These are phyloP conservation scores for Nakazawaea sp. DNA, from an alignment of 805 yeast genomes.

Conservation along the genomic window DNA sequence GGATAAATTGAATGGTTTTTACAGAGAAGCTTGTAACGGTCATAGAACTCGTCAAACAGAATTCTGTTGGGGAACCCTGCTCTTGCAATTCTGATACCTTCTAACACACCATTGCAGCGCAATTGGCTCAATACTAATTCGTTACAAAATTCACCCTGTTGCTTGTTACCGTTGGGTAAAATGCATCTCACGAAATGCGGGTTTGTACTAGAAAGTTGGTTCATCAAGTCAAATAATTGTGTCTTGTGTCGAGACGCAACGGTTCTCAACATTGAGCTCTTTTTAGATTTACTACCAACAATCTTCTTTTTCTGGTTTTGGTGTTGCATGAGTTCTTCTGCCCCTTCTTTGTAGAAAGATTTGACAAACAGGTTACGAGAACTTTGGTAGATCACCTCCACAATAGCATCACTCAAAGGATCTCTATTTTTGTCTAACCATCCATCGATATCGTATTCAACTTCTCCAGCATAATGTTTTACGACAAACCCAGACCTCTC, in stretches of 20 bases:
- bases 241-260: conserved; percentile 87
- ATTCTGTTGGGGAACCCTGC: conserved; percentile 96
- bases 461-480: conserved; percentile 93
- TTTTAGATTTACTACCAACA: conserved; percentile 15
- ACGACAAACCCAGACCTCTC: conserved; percentile 72
- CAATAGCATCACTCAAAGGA: conserved; percentile 75
- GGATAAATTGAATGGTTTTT: conserved; percentile 22
- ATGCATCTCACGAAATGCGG: conserved; percentile 98
- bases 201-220: conserved; percentile 68
- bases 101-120: conserved; percentile 95
- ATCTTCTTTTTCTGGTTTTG: conserved; percentile 17
- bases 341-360: conserved; percentile 41
- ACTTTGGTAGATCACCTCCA: conserved; percentile 39
- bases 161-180: conserved; percentile 76
- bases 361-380: conserved; percentile 55
- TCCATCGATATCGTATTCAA: conserved; percentile 86
- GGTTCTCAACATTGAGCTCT: conserved; percentile 50
- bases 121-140: conserved; percentile 78
- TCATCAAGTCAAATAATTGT: conserved; percentile 67
- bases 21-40: conserved; percentile 67
- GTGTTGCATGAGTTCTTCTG: conserved; percentile 9
- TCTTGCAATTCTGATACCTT: conserved; percentile 95
- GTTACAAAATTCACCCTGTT: conserved; percentile 66
- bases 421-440: conserved; percentile 96
- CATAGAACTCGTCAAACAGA: conserved; percentile 71